Evolutionary conservation across 768 basidiomycete genomes (phyloP).

Genomic region (Russula abietina): DNA sequence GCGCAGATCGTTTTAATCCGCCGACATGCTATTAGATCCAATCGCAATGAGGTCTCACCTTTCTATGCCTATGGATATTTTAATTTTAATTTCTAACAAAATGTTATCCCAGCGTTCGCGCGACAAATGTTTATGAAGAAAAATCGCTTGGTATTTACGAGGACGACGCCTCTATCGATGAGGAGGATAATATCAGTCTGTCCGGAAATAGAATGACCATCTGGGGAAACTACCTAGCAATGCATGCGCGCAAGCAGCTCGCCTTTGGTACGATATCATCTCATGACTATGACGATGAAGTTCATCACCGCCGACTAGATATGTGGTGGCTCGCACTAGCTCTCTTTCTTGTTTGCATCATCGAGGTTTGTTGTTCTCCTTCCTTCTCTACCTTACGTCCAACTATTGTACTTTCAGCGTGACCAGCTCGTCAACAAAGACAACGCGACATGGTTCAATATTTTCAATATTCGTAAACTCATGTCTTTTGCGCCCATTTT

Average conservation of each 20-base stretch:
- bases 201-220: constrained; percentile 48
- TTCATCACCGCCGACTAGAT: constrained; percentile 44
- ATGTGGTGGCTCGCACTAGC: constrained; percentile 95
- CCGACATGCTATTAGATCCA: constrained; percentile 45
- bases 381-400: neutral
- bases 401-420: constrained; percentile 37
- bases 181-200: constrained; percentile 38
- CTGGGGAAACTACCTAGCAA: constrained; percentile 71
- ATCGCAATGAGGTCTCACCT: constrained; percentile 65
- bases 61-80: neutral
- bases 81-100: constrained; percentile 1
- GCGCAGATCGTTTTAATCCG: neutral
- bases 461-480: constrained; percentile 64
- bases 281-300: neutral
- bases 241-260: constrained; percentile 83
- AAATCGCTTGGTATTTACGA: constrained; percentile 79
- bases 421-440: constrained; percentile 48
- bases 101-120: constrained; percentile 59
- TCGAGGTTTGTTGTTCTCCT: constrained; percentile 56
- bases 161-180: constrained; percentile 33
- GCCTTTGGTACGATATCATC: constrained; percentile 62
- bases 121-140: constrained; percentile 94
- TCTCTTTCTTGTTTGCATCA: constrained; percentile 84
- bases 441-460: constrained; percentile 69
- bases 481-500: constrained; percentile 27